Evolutionary conservation across 1,139 yeast genomes (phyloP).

Genomic region (Pichia sp.): DNA sequence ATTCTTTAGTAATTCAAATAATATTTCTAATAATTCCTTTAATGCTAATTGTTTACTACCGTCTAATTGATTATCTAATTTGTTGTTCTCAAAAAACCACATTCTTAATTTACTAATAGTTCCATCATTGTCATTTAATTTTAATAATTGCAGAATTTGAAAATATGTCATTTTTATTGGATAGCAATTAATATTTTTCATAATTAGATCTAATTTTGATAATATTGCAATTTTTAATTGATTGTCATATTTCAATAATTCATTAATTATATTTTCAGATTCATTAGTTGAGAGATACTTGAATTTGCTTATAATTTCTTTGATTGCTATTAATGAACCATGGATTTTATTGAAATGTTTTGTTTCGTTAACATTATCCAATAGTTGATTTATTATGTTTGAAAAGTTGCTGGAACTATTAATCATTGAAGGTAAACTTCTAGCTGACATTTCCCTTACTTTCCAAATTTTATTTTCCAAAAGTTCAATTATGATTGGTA

Average conservation of each 20-base stretch:
- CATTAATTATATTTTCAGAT: slow-evolving; percentile 1
- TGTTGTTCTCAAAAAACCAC: slow-evolving; percentile 27
- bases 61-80: slow-evolving; percentile 26
- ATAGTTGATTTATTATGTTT: slow-evolving; percentile 3
- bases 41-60: slow-evolving; percentile 43
- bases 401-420: slow-evolving; percentile 24
- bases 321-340: slow-evolving; percentile 46
- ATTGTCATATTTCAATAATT: background rate
- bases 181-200: slow-evolving; percentile 8
- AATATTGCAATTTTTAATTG: slow-evolving; percentile 2
- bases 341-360: slow-evolving; percentile 44
- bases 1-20: slow-evolving; percentile 24
- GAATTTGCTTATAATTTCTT: slow-evolving; percentile 8
- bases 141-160: slow-evolving; percentile 14
- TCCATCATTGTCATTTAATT: background rate
- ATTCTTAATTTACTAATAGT: slow-evolving; percentile 20
- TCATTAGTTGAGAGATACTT: slow-evolving; percentile 2
- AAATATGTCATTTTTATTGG: slow-evolving; percentile 19
- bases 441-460: slow-evolving; percentile 78
- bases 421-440: slow-evolving; percentile 52
- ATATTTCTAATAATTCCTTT: slow-evolving; percentile 29
- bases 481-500: slow-evolving; percentile 40
- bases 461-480: slow-evolving; percentile 63
- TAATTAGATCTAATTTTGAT: background rate
- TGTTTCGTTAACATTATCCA: slow-evolving; percentile 12